Conservation (phyloP, 805 yeast species). For the Candida methanosorbosa region DNA sequence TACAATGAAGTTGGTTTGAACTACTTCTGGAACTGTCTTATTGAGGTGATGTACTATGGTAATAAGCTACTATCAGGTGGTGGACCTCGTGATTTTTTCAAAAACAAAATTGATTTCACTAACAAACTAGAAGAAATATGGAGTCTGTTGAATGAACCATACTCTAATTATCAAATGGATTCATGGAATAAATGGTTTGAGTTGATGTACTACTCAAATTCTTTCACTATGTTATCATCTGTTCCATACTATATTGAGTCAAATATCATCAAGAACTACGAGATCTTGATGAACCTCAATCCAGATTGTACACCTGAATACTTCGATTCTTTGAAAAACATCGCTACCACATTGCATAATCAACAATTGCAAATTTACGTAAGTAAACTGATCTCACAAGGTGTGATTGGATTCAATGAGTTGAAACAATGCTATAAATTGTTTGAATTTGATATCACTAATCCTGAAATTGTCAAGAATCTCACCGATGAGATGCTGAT, state of each 20-base stretch:
- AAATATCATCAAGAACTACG: constrained; percentile 38
- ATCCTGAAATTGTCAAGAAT: constrained; percentile 9
- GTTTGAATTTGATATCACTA: constrained; percentile 19
- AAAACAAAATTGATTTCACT: constrained; percentile 7
- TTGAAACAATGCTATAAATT: constrained; percentile 17
- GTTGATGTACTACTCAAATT: constrained; percentile 3
- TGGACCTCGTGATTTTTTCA: constrained; percentile 13
- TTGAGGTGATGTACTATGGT: constrained; percentile 44
- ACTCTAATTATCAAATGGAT: constrained; percentile 11
- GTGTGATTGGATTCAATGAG: constrained; percentile 44
- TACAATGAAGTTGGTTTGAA: constrained; percentile 29
- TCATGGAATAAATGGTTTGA: constrained; percentile 17
- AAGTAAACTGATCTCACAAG: constrained; percentile 39
- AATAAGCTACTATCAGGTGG: constrained; percentile 11
- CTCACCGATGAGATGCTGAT: constrained; percentile 20
- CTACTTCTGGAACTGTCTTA: constrained; percentile 41
- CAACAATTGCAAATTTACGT: constrained; percentile 36
- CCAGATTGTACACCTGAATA: constrained; percentile 38
- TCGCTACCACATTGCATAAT: constrained; percentile 36
- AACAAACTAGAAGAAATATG: constrained; percentile 14
- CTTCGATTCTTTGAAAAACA: constrained; percentile 45
- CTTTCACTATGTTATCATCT: constrained; percentile 36
- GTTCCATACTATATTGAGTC: constrained; percentile 42
- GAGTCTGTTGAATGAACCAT: constrained; percentile 16
- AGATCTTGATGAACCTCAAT: constrained; percentile 32